Evolutionary conservation across 352 stramenopile species (phyloP), one percentile per base, ranked within the genome.

Genomic region (Phytophthora ramorum): DNA sequence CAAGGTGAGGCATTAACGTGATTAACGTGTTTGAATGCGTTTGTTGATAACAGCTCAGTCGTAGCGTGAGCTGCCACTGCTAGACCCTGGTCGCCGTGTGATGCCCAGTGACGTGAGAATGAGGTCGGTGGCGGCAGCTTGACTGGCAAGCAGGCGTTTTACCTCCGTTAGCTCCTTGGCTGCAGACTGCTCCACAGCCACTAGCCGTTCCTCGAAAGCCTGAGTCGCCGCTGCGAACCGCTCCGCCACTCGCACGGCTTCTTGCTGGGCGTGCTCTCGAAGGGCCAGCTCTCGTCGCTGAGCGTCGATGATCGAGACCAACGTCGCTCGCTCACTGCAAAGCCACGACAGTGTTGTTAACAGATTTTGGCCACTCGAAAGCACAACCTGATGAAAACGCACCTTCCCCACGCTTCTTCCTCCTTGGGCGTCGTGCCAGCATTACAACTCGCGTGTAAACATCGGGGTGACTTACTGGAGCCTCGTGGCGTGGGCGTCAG

Each of bases 261-360:
- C 79, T 24, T 79, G 61, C n/a, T 90, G 79, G 0, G 72, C 79
- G 17, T 69, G 71, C 20, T 86, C 81, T 10, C 85, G 81, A 12
- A 73, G 46, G 45, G 81, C 79, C 14, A 93, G 62, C 59, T 91
- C 83, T 22, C 70, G 72, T 34, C 73, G 78, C 56, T 93, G 83
- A 2, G 78, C 64, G 8, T 93, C 81, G 41, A 93, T 85, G 38
- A 90, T 81, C 0, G 70, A 69, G 7, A 92, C 44, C 35, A 92
- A 58, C n/a, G 72, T 83, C 8, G 61, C 59, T 28, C 83, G 73
- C 51, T 92, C 79, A 53, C 85, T 92, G 24, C 41, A n/a, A 40
- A 13, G 32, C 16, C 26, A 6, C 3, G 19, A 34, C 12, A 49
- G 8, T 28, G 16, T n/a, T 8, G 46, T 54, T 7, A 53, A 28